Evolutionary conservation across 2,329 filamentous ascomycete species (phyloP).

Genomic region (Lasiodiplodia sp.): DNA sequence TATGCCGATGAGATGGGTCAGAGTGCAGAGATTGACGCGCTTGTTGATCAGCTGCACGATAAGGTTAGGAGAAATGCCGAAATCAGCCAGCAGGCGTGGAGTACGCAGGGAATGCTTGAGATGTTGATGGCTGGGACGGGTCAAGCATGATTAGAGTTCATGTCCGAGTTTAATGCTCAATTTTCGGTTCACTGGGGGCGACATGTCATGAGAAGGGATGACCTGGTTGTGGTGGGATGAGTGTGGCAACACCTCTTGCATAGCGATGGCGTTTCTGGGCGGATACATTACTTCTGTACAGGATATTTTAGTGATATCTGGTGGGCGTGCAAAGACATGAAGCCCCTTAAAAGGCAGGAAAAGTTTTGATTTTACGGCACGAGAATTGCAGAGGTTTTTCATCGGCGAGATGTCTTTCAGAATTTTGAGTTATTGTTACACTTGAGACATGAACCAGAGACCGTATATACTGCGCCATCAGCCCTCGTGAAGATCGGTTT

Average conservation of each 20-base stretch:
- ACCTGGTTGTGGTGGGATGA: not conserved
- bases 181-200: not conserved
- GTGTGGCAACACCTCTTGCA: conserved; percentile 36
- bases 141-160: conserved; percentile 19
- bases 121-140: conserved; percentile 66
- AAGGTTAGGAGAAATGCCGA: conserved; percentile 81
- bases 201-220: not conserved
- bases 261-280: conserved; percentile 46
- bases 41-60: conserved; percentile 72
- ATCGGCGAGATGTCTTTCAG: not conserved
- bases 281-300: not conserved
- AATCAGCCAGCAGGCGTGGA: conserved; percentile 80
- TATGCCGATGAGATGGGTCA: conserved; percentile 82
- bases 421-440: conserved; percentile 3
- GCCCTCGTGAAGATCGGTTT: conserved; percentile 37
- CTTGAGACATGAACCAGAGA: not conserved
- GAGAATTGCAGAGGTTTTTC: not conserved
- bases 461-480: not conserved
- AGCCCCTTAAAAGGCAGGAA: not conserved
- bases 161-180: conserved; percentile 13
- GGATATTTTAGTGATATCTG: conserved; percentile 1
- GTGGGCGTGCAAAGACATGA: conserved; percentile 10
- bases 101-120: conserved; percentile 88
- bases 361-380: conserved; percentile 3
- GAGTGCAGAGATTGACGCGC: conserved; percentile 73